Conservation (phyloP, 108 stramenopile species). For the Epithemia pelagica region DNA sequence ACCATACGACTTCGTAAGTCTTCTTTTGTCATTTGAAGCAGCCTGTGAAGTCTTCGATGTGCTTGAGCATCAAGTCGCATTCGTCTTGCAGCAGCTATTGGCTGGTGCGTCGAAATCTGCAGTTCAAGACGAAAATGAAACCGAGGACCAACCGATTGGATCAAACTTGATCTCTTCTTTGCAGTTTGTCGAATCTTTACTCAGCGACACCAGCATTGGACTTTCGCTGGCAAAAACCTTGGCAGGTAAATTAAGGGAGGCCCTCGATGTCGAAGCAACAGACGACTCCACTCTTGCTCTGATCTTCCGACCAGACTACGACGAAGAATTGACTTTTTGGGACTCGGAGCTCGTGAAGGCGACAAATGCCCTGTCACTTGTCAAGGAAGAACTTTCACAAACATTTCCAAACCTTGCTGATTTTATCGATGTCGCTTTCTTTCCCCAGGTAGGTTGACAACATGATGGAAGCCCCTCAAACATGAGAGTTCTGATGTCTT, state of each 20-base stretch:
- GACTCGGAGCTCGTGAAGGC: constrained; percentile 60
- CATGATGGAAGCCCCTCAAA: background rate
- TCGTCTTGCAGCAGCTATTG: constrained; percentile 10
- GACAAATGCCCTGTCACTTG: background rate
- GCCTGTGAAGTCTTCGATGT: constrained; percentile 48
- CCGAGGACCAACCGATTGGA: background rate
- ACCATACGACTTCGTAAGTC: constrained; percentile 55
- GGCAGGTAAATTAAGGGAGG: background rate
- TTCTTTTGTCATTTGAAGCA: constrained; percentile 51
- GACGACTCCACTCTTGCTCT: constrained; percentile 38
- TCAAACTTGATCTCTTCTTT: background rate
- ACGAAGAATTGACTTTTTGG: constrained; percentile 72
- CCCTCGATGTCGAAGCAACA: constrained; percentile 1
- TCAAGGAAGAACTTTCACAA: background rate
- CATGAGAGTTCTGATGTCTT: no score
- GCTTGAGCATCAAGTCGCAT: constrained; percentile 40
- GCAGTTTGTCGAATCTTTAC: background rate
- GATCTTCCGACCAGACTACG: constrained; percentile 57
- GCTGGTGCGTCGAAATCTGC: background rate
- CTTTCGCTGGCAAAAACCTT: background rate
- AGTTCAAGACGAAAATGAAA: constrained; percentile 1
- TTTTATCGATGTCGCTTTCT: constrained; percentile 70
- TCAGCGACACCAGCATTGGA: background rate
- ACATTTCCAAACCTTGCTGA: constrained; percentile 7
- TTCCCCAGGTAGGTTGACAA: constrained; percentile 41